A percentile compares a stretch with the other conserved stretches of the same genome.
These are phyloP conservation scores for Basidiobolus heterosporus DNA, from an alignment of 371 early-diverging fungal genomes.

Conservation along the genomic window DNA sequence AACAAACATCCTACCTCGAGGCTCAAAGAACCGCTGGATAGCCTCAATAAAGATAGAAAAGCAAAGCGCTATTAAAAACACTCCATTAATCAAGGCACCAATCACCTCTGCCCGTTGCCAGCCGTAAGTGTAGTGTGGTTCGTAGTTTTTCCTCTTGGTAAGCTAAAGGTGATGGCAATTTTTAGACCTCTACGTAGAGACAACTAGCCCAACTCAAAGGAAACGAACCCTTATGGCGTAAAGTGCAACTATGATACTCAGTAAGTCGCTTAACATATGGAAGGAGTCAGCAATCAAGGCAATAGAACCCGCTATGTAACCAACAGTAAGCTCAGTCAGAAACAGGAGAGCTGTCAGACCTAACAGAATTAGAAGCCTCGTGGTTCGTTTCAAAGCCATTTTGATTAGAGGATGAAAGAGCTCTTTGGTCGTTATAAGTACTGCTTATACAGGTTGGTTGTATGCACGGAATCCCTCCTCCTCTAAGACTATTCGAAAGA, in stretches of 20 bases:
- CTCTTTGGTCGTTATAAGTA: too few species aligned
- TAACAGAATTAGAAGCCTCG: conserved; percentile 36
- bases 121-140: conserved; percentile 65
- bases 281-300: conserved; percentile 85
- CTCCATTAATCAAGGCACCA: conserved; percentile 81
- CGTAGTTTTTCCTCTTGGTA: conserved; percentile 22
- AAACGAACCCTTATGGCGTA: conserved; percentile 57
- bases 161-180: conserved; percentile 8
- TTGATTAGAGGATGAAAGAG: too few species aligned
- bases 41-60: conserved; percentile 76
- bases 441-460: too few species aligned
- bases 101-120: conserved; percentile 84
- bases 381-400: too few species aligned
- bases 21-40: conserved; percentile 62
- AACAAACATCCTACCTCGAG: conserved; percentile 22
- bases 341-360: conserved; percentile 48
- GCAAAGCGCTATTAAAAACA: conserved; percentile 73
- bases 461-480: too few species aligned
- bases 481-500: too few species aligned
- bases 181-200: not conserved
- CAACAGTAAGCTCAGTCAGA: conserved; percentile 59
- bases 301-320: conserved; percentile 58
- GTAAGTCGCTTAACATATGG: conserved; percentile 80
- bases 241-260: conserved; percentile 63
- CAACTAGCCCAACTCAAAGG: not conserved